Evolutionary conservation across 306 rosid species (phyloP).

Genomic region (Sophora flavescens): DNA sequence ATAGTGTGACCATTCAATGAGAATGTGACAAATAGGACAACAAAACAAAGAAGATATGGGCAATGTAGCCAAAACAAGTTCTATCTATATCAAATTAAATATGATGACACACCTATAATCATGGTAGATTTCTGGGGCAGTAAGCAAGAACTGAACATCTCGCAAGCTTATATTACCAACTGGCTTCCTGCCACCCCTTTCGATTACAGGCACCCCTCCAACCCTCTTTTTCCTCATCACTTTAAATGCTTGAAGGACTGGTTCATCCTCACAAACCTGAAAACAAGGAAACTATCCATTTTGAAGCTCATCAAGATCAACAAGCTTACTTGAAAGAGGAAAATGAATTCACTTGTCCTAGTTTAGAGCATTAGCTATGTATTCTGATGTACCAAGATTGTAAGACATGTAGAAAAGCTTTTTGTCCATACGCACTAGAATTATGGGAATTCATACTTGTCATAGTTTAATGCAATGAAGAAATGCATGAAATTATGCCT

Average conservation of each 20-base stretch:
- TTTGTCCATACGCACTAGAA: not conserved
- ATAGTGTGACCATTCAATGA: conserved; percentile 40
- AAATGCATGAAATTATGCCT: not conserved
- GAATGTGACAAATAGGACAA: conserved; percentile 1
- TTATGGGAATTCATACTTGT: not conserved
- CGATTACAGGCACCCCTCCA: conserved; percentile 87
- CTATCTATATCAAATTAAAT: conserved; percentile 26
- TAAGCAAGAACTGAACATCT: conserved; percentile 92
- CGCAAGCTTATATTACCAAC: conserved; percentile 86
- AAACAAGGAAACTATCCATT: conserved; percentile 36
- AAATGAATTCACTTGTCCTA: not conserved
- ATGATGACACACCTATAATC: conserved; percentile 71
- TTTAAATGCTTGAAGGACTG: conserved; percentile 97
- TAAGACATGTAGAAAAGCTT: conserved; percentile 10
- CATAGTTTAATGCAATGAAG: conserved; percentile 16
- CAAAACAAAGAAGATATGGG: conserved; percentile 13
- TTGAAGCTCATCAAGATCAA: no score
- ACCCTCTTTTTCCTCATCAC: conserved; percentile 88
- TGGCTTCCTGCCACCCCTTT: conserved; percentile 65
- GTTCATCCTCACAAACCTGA: conserved; percentile 92
- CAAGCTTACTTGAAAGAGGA: conserved; percentile 18
- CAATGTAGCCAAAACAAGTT: not conserved
- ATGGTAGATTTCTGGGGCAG: conserved; percentile 93
- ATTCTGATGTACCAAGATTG: conserved; percentile 13
- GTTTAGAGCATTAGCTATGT: conserved; percentile 6